Evolutionary conservation across 140 eudicot genomes (phyloP), one percentile per base, ranked within the genome.

Genomic region (Erigeron philadelphicus): DNA sequence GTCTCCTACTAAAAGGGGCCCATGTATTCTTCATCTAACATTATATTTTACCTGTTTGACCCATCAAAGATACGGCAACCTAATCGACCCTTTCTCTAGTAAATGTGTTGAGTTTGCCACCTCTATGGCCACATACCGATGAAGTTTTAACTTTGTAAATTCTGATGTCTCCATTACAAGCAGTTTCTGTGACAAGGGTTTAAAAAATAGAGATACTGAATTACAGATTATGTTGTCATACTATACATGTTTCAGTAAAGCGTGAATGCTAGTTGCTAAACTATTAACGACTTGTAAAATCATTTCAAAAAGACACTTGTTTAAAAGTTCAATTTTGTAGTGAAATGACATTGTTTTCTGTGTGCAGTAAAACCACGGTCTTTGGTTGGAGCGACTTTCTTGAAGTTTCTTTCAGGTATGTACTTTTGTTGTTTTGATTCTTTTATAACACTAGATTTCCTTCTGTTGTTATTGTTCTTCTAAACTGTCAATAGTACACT

Each of bases 301-400:
- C 11, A 45, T 45, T 45, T 7, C 49, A 7, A 45, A 45, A 45
- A 45, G 49, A 45, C 11, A 11, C 1, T 8, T 31, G 68, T 42
- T 64, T 44, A 18, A 56, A 13, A 38, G 35, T 76, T 81, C 40
- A 19, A 44, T 70, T 57, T 17, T 61, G 46, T 31, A 12, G 71
- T 45, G 35, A 62, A 55, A 71, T 64, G 66, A 16, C 53, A 47
- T 17, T 69, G 49, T 74, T 66, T 60, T 50, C 2, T 61, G 19
- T 62, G 45, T 84, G 73, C 91, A 89, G 96, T 84, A 76, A 90
- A 90, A 73, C 94, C 97, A 23, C 77, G 89, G 61, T 76, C 82
- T 13, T 64, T 83, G 65, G 94, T 85, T 13, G 97, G 97, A 79
- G 97, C 96, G 19, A 83, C 86, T 59, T 90, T 90, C 78, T 68